Evolutionary conservation across 441 rosid genomes (phyloP), one percentile per base, ranked within the genome.

Genomic region (Bocquillonia castaneifolia): DNA sequence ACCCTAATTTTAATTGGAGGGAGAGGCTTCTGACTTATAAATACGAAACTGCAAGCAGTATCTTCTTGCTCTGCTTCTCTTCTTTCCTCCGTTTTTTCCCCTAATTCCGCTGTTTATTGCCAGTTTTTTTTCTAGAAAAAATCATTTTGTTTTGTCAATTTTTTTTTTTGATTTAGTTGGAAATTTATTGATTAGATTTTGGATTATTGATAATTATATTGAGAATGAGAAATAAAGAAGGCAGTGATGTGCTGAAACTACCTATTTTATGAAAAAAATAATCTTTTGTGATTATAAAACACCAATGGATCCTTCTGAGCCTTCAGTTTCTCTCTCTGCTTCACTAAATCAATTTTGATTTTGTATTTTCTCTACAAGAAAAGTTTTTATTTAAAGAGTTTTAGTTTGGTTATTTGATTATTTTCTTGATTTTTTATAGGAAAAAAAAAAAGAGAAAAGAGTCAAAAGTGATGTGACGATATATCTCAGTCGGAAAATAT

Each of bases 301-400:
- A 84, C 96, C 94, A 92, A 92, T 89, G 94, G 96, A 86, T 92
- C 96, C 97, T 91, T 85, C 94, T 92, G 96, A 91, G 93, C 83
- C 82, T 75, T 66, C 73, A 5, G 59, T 52, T 63, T n/a, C 40
- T 25, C 23, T 4, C 3, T 37, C 8, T 1, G 20, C n/a, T n/a
- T n/a, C n/a, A n/a, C n/a, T n/a, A n/a, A 6, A 0, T 2, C 25
- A 0, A 0, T 12, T 29, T 58, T 0, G 13, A 6, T 12, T 4
- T 3, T 14, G n/a, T n/a, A n/a, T n/a, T n/a, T n/a, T n/a, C n/a
- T n/a, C n/a, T n/a, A n/a, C n/a, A n/a, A n/a, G n/a, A n/a, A n/a
- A n/a, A n/a, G n/a, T n/a, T n/a, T n/a, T n/a, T n/a, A n/a, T n/a
- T n/a, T n/a, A n/a, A n/a, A n/a, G n/a, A n/a, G n/a, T n/a, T n/a